phyloP scores from a whole-genome alignment of 441 rosid species.

The Pelargonium australe region DNA sequence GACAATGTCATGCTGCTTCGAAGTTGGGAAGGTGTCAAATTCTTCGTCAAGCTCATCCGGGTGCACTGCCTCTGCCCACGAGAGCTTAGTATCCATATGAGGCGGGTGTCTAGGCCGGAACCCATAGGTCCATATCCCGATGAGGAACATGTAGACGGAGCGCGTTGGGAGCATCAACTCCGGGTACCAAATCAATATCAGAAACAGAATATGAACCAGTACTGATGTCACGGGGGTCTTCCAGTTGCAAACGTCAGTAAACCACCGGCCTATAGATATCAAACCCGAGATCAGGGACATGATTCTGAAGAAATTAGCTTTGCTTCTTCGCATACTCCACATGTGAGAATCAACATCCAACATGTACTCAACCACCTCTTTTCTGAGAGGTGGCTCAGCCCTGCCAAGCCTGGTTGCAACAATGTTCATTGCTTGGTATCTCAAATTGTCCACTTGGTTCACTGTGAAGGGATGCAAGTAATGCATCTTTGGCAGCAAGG shows the following conservation, averaged over 20 bases:
- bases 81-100: constrained; percentile 92
- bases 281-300: constrained; percentile 73
- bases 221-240: constrained; percentile 86
- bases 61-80: constrained; percentile 77
- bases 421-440: constrained; percentile 91
- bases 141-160: constrained; percentile 86
- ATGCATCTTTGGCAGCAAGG: constrained; percentile 92
- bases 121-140: constrained; percentile 88
- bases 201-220: constrained; percentile 77
- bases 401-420: constrained; percentile 79
- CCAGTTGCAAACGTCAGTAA: constrained; percentile 92
- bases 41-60: constrained; percentile 94
- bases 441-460: constrained; percentile 73
- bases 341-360: constrained; percentile 93
- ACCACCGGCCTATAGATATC: constrained; percentile 86
- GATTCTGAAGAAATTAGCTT: constrained; percentile 88
- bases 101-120: constrained; percentile 97
- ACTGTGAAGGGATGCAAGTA: constrained; percentile 86
- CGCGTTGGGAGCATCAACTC: constrained; percentile 87
- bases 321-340: constrained; percentile 99
- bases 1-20: constrained; percentile 61
- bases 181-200: constrained; percentile 83
- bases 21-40: constrained; percentile 84
- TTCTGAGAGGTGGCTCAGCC: constrained; percentile 89
- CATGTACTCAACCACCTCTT: constrained; percentile 95